Evolutionary conservation across 352 stramenopile genomes (phyloP).

Genomic region (Pythium brachiatum): DNA sequence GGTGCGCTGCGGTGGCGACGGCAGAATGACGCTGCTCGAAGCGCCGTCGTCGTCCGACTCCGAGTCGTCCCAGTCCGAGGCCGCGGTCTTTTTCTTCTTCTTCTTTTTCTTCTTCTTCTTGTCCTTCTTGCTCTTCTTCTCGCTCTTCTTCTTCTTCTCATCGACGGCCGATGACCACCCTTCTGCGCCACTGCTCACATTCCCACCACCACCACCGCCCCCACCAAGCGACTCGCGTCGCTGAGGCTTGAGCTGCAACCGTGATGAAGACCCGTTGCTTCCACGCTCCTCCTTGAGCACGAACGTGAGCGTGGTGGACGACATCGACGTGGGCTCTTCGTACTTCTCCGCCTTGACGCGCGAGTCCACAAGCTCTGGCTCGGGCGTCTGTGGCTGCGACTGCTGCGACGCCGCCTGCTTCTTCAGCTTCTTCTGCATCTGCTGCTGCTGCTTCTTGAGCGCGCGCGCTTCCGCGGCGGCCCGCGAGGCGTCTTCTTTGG

Average conservation of each 20-base stretch:
- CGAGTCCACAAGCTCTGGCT: neutral
- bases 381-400: neutral
- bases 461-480: conserved; percentile 43
- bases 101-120: conserved; percentile 60
- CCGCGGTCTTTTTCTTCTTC: conserved; percentile 44
- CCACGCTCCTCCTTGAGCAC: neutral
- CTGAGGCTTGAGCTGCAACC: conserved; percentile 1
- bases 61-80: conserved; percentile 38
- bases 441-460: conserved; percentile 62
- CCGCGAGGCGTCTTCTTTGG: conserved; percentile 44
- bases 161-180: neutral
- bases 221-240: conserved; percentile 3
- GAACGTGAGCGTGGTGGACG: neutral
- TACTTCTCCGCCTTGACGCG: neutral
- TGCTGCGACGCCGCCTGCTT: conserved; percentile 21
- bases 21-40: conserved; percentile 27
- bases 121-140: conserved; percentile 49
- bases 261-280: neutral
- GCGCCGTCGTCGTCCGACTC: conserved; percentile 57
- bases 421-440: conserved; percentile 45
- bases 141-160: conserved; percentile 25
- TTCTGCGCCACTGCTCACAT: neutral
- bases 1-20: conserved; percentile 24
- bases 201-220: no score
- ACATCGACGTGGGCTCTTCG: neutral